Percentiles rank a stretch among this genome's conserved stretches.
phyloP scores from a whole-genome alignment of 2,329 filamentous ascomycete species.

The Stagonosporopsis tanaceti region DNA sequence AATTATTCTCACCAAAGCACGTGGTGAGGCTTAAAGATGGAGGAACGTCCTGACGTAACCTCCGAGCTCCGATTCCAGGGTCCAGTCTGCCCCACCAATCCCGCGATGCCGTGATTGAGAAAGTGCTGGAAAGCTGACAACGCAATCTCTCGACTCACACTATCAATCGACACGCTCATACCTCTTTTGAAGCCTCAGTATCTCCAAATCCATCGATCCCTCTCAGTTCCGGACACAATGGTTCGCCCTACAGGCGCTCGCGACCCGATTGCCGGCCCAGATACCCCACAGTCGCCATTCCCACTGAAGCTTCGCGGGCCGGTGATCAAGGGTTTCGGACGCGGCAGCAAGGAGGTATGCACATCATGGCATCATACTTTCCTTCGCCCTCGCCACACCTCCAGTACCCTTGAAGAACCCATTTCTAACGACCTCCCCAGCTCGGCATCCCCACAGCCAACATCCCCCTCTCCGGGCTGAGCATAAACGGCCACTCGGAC shows the following conservation, averaged over 20 bases:
- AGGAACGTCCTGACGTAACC: constrained; percentile 17
- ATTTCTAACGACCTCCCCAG: constrained; percentile 52
- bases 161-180: not conserved
- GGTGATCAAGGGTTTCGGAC: constrained; percentile 91
- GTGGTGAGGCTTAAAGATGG: constrained; percentile 9
- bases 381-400: no score
- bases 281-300: constrained; percentile 76
- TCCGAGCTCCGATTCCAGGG: constrained; percentile 18
- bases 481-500: constrained; percentile 69
- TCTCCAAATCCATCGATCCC: not conserved
- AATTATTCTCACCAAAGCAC: not conserved
- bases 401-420: no score
- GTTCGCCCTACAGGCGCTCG: constrained; percentile 34
- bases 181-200: not conserved
- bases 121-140: constrained; percentile 14
- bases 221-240: constrained; percentile 22
- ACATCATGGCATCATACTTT: not conserved
- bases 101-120: constrained; percentile 18
- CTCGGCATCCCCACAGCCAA: constrained; percentile 98
- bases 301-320: constrained; percentile 84
- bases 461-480: constrained; percentile 73
- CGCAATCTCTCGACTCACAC: constrained; percentile 1
- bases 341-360: constrained; percentile 86
- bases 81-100: constrained; percentile 21
- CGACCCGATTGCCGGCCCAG: constrained; percentile 71